Conservation (phyloP, 106 monocot species). For the Alisma plantagoaquatica region DNA sequence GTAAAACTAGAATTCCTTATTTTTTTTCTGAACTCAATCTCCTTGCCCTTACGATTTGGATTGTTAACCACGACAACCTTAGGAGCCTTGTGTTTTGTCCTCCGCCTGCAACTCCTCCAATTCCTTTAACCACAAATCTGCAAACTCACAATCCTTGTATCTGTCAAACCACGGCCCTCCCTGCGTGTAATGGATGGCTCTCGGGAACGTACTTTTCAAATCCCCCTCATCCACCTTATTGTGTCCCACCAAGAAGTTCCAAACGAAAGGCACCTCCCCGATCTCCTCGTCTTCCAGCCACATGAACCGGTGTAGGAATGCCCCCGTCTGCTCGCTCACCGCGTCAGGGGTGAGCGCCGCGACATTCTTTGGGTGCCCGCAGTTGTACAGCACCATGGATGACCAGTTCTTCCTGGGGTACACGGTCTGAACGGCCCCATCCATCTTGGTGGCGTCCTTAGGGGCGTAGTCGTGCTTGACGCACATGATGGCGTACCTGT, state of each 20-base stretch:
- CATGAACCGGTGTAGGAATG: constrained; percentile 73
- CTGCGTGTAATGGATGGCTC: constrained; percentile 74
- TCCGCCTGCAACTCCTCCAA: constrained; percentile 33
- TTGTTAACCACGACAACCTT: too few species aligned
- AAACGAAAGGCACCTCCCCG: constrained; percentile 63
- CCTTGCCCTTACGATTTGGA: too few species aligned
- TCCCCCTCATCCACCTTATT: constrained; percentile 37
- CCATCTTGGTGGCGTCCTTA: constrained; percentile 76
- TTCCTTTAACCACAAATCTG: constrained; percentile 74
- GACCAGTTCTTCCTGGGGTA: constrained; percentile 98
- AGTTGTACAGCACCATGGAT: constrained; percentile 92
- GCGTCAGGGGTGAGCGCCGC: constrained; percentile 47
- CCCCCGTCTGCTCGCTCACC: constrained; percentile 67
- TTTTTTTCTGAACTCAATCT: too few species aligned
- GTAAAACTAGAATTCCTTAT: too few species aligned
- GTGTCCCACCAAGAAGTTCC: constrained; percentile 95
- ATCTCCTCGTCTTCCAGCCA: constrained; percentile 89
- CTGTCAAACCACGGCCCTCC: constrained; percentile 91
- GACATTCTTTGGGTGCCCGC: constrained; percentile 82
- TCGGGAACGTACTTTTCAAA: constrained; percentile 30
- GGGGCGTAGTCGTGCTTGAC: constrained; percentile 84
- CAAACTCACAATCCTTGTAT: constrained; percentile 86
- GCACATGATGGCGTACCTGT: constrained; percentile 68
- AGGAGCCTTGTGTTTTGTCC: too few species aligned
- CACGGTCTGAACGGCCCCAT: constrained; percentile 75